Base-by-base conservation (phyloP, 257 asterid genomes). In the Eustoma russellianum region DNA sequence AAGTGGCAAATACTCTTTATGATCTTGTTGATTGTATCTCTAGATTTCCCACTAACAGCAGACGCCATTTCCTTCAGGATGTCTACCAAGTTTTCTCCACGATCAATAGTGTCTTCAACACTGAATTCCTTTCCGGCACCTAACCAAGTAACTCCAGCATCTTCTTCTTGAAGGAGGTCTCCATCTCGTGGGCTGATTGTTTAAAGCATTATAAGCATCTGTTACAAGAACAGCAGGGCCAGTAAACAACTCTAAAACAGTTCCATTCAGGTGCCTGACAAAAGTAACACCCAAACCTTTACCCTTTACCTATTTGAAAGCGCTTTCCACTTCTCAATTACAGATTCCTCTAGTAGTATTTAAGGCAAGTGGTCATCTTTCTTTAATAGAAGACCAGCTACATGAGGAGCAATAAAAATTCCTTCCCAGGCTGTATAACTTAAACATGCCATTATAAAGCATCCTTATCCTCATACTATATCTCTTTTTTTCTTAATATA, bases 331-430 rank as follows among this genome's bases (percentile, higher is more conserved):
- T 35, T 35, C n/a, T 13, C 40, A n/a, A 33, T 19, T 13, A 62
- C 63, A 53, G 9, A 9, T 46, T 56, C 48, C 34, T 56, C 55
- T 54, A 48, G 63, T 51, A 57, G 66, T 65, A 9, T 35, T 35
- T 35, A 35, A 35, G 9, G 41, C 5, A 6, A 35, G 9, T 35
- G 9, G 41, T 41, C 53, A 91, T 97, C 95, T 92, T 77, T 92
- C 99, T 70, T 88, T 72, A 92, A 75, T 48, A 88, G 86, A 83
- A 85, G 99, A 67, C 99, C 97, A 67, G 99, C 93, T 64, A 90
- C 93, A 63, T 82, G 93, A 46, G 99, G 97, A 66, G 99, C 94
- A 81, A 92, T 83, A 64, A 92, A 95, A 52, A 92, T 83, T 60
- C 99, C 99, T 81, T 92, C 99, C 17, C 41, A 64, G 66, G 18